Base-by-base conservation (phyloP, 2,329 filamentous ascomycete species). In the Diaporthe eres region DNA sequence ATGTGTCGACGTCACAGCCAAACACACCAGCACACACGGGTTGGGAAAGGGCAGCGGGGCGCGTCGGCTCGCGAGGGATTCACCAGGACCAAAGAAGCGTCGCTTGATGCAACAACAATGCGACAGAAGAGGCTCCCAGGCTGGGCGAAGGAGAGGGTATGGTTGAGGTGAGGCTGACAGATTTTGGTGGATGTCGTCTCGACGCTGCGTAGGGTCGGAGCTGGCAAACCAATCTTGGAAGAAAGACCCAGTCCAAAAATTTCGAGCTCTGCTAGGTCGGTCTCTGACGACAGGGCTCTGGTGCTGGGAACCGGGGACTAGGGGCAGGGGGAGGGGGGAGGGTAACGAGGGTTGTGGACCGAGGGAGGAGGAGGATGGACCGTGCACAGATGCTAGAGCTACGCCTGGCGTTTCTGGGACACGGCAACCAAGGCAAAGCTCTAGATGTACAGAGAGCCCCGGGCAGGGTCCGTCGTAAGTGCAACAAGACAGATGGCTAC, bases 1-100 rank as follows among this genome's bases (percentile, higher is more conserved):
- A 68, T 55, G 78, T 75, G 78, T 81, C 79, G 80, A 79, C 74
- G 77, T 79, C 76, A 75, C 77, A 78, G 34, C 65, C 65, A 42
- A 55, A 55, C 65, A 25, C 65, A 70, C 49, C n/a, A 25, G 72
- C 77, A 77, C 75, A 34, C 44, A 57, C 42, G 60, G 68, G 31
- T 63, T 74, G 25, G 13, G 61, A 47, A 57, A 34, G 31, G 68
- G 70, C 47, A 71, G 57, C 28, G 31, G 28, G 63, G 39, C 57
- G 70, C 49, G 74, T 60, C 31, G 47, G 73, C 53, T 57, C 49
- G 47, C 65, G 51, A 58, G 28, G 53, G 49, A 67, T 72, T 61
- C 39, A 72, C 65, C 65, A 39, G 42, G 49, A 60, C 68, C 57
- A 72, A 5, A 39, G 51, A 71, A 25, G 34, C 53, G 51, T 60